phyloP scores from a whole-genome alignment of 352 stramenopile species.

The Nothophytophthora sp. region DNA sequence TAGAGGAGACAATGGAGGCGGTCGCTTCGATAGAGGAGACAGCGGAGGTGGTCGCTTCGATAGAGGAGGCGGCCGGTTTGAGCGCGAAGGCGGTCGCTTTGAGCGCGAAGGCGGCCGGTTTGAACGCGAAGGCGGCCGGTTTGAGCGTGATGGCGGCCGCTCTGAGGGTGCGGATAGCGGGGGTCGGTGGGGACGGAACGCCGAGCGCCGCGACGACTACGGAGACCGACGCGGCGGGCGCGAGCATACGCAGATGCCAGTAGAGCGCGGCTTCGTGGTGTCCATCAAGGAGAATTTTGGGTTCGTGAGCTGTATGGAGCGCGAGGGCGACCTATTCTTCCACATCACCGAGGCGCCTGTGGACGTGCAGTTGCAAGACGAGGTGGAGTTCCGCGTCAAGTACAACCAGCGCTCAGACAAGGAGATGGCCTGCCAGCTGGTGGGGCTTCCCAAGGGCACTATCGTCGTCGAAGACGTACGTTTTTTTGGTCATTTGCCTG shows the following conservation, averaged over 20 bases:
- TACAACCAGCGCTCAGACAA: slow-evolving; percentile 75
- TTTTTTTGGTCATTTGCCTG: slow-evolving; percentile 1
- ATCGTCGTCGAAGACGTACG: slow-evolving; percentile 72
- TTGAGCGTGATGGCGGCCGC: slow-evolving; percentile 12
- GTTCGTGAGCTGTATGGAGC: slow-evolving; percentile 63
- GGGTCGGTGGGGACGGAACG: slow-evolving; percentile 22
- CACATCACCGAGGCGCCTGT: slow-evolving; percentile 77
- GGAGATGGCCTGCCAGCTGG: slow-evolving; percentile 71
- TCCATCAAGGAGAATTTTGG: slow-evolving; percentile 60
- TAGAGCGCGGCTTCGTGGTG: slow-evolving; percentile 44
- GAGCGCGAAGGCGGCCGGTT: slow-evolving; percentile 13
- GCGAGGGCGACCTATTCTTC: slow-evolving; percentile 80
- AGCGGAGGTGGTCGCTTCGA: slow-evolving; percentile 9
- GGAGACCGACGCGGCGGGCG: slow-evolving; percentile 12
- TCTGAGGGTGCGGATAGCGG: slow-evolving; percentile 19
- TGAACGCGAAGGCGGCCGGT: slow-evolving; percentile 5
- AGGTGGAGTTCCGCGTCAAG: slow-evolving; percentile 77
- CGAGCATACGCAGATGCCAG: slow-evolving; percentile 25
- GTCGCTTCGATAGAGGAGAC: neutral
- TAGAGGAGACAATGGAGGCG: neutral
- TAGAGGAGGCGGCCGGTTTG: neutral
- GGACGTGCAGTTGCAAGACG: slow-evolving; percentile 68
- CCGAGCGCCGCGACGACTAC: slow-evolving; percentile 15
- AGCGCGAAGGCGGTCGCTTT: slow-evolving; percentile 10
- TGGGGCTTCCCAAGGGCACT: slow-evolving; percentile 64